A percentile compares a stretch with the other conserved stretches of the same genome.
phyloP scores from a whole-genome alignment of 1,139 yeast genomes.

The Hanseniaspora sp. region DNA sequence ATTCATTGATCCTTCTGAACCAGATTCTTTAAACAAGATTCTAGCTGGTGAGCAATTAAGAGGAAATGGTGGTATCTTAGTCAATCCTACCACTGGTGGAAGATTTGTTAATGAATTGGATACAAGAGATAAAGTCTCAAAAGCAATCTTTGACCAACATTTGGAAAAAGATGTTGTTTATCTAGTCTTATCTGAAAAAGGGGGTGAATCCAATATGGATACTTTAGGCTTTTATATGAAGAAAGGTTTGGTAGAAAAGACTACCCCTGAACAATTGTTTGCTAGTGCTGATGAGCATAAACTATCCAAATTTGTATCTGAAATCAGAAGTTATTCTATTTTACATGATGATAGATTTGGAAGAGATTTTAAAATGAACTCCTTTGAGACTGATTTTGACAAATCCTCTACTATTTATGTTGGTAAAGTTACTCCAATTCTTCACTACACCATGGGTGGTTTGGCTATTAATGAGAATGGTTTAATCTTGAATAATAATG shows the following conservation, averaged over 20 bases:
- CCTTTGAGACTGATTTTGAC: slow-evolving; percentile 24
- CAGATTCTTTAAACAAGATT: slow-evolving; percentile 44
- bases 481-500: slow-evolving; percentile 39
- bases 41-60: slow-evolving; percentile 70
- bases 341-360: slow-evolving; percentile 24
- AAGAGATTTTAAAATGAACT: slow-evolving; percentile 28
- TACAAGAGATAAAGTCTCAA: slow-evolving; percentile 59
- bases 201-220: slow-evolving; percentile 30
- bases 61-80: slow-evolving; percentile 64
- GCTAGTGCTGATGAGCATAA: slow-evolving; percentile 29
- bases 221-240: slow-evolving; percentile 58
- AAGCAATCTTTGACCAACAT: slow-evolving; percentile 31
- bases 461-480: slow-evolving; percentile 52
- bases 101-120: slow-evolving; percentile 64
- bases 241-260: slow-evolving; percentile 50
- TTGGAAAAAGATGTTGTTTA: slow-evolving; percentile 31
- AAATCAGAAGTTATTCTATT: slow-evolving; percentile 39
- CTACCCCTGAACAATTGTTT: slow-evolving; percentile 41
- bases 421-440: slow-evolving; percentile 53
- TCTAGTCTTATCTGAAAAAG: slow-evolving; percentile 31
- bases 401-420: slow-evolving; percentile 27
- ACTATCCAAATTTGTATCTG: slow-evolving; percentile 31
- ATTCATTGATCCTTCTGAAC: slow-evolving; percentile 53
- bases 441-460: slow-evolving; percentile 85
- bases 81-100: slow-evolving; percentile 46